Base-by-base conservation (phyloP, 169 alveolate genomes). In the Nephromyces sp. region DNA sequence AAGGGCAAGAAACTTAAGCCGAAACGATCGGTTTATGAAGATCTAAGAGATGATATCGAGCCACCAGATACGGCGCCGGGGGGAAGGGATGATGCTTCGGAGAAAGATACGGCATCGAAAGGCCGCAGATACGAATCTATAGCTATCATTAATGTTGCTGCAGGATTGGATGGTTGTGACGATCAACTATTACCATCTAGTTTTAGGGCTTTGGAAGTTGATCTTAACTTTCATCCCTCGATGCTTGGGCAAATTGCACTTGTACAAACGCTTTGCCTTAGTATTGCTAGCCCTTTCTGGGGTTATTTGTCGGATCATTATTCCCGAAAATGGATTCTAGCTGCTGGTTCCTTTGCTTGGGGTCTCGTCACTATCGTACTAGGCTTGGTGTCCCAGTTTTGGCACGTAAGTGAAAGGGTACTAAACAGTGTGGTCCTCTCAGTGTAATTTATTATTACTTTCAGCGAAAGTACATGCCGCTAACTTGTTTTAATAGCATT, bases 131-230 rank as follows among this genome's bases (percentile, higher is more conserved):
- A 0, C 35, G 25, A 6, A 15, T 84, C 89, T 3, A 52, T 82
- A 25, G 83, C 87, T 25, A 84, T 90, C 57, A 89, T 89, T 22
- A 89, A 90, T 33, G 74, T 86, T 35, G 88, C 94, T 29, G 92
- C 95, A 31, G 89, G 90, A 28, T 71, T 90, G n/a, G 94, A 89
- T 66, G 92, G 92, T 33, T 90, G 93, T 63, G 93, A 90, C 78
- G 93, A 88, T 53, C 95, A 90, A 74, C 86, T 90, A 28, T 81
- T 90, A 29, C 94, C 93, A 5, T 89, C 95, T 30, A 84, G 92
- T 31, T 84, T 92, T 77, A 82, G 96, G 65, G 96, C 93, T 1
- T 74, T 92, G 64, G 96, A 92, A 72, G 85, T 85, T 6, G 90
- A 92, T 64, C 85, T 92, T 33, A 78, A 81, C 35, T 86, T 92